Evolutionary conservation across 441 rosid genomes (phyloP).

Genomic region (Populus hybrid): DNA sequence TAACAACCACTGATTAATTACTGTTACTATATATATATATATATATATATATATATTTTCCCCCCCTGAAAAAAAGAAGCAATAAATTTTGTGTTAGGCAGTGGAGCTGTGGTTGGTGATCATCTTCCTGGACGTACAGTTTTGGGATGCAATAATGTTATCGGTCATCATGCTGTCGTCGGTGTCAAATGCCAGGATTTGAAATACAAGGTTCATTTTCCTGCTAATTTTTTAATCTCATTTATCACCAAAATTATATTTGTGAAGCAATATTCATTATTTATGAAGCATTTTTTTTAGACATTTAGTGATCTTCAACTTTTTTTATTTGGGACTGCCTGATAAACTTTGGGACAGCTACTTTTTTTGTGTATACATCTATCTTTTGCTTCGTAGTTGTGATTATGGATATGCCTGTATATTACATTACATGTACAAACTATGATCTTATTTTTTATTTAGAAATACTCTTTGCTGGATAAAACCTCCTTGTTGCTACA

Average conservation of each 20-base stretch:
- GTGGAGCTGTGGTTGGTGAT: slow-evolving; percentile 93
- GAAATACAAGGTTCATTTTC: slow-evolving; percentile 70
- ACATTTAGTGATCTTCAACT: background rate
- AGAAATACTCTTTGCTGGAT: background rate
- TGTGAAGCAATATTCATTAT: background rate
- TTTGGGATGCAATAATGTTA: slow-evolving; percentile 60
- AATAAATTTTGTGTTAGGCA: slow-evolving; percentile 42
- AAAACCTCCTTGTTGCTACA: background rate
- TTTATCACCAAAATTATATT: background rate
- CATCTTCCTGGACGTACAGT: slow-evolving; percentile 73
- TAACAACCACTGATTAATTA: background rate
- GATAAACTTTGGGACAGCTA: too few species aligned
- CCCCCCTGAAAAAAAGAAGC: background rate
- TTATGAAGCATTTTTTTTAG: background rate
- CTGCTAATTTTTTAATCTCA: background rate
- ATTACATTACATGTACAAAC: background rate
- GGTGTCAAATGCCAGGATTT: slow-evolving; percentile 93
- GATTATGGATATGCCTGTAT: background rate
- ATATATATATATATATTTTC: background rate
- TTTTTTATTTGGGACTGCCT: background rate
- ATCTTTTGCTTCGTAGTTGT: background rate
- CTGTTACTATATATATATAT: background rate
- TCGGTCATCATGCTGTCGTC: slow-evolving; percentile 81
- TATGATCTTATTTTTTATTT: background rate
- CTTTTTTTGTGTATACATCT: background rate